phyloP scores from a whole-genome alignment of 768 basidiomycete species.

The Pleurotus pulmonarius region DNA sequence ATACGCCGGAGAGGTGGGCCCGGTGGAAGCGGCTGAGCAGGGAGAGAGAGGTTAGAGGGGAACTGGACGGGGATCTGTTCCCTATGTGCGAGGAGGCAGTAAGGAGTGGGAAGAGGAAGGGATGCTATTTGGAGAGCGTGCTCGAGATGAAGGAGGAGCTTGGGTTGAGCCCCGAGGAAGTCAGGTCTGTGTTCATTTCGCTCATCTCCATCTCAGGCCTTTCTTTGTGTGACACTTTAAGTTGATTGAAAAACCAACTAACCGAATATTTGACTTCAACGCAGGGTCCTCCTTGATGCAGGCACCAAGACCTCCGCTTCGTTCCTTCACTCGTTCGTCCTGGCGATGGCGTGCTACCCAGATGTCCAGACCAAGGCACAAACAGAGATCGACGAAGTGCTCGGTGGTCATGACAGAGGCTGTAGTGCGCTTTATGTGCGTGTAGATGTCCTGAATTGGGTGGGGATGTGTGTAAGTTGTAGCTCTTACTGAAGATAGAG shows the following conservation, averaged over 20 bases:
- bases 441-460: conserved; percentile 4
- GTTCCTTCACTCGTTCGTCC: not conserved
- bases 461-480: not conserved
- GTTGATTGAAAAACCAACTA: not conserved
- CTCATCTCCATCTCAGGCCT: too few relatives aligned
- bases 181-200: not conserved
- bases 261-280: not conserved
- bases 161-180: not conserved
- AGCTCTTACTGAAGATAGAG: not conserved
- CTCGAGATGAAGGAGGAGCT: not conserved
- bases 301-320: not conserved
- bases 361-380: not conserved
- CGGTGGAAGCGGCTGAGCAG: conserved; percentile 12
- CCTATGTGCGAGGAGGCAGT: not conserved
- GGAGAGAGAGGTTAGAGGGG: not conserved
- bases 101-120: not conserved
- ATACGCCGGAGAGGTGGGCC: conserved; percentile 14
- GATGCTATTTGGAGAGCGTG: not conserved
- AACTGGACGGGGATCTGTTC: conserved; percentile 1
- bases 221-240: not conserved
- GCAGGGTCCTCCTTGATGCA: not conserved
- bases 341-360: not conserved
- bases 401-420: conserved; percentile 10
- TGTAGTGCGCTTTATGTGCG: conserved; percentile 6
- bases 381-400: not conserved